phyloP scores from a whole-genome alignment of 2,329 filamentous ascomycete species.

The Pseudocercospora vitis region DNA sequence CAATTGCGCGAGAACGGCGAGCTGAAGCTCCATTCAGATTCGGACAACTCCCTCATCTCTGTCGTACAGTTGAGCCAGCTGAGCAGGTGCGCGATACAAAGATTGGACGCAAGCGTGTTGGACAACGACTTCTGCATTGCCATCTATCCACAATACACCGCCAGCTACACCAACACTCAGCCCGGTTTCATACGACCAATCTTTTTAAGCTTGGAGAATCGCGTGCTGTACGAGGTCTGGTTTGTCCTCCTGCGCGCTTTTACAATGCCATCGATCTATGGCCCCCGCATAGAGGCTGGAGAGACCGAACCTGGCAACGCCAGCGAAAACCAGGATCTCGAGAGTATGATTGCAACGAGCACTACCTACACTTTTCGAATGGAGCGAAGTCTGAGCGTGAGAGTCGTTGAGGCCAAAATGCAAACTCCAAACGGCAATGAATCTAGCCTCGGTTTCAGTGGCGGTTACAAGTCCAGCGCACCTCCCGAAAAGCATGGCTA shows the following conservation, averaged over 20 bases:
- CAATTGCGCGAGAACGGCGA: conserved; percentile 93
- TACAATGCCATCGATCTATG: conserved; percentile 87
- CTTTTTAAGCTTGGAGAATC: conserved; percentile 81
- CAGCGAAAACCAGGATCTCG: conserved; percentile 24
- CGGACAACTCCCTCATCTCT: conserved; percentile 75
- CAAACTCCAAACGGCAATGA: conserved; percentile 36
- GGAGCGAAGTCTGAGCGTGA: conserved; percentile 60
- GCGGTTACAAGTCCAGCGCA: conserved; percentile 24
- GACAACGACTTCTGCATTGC: conserved; percentile 93
- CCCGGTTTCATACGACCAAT: conserved; percentile 78
- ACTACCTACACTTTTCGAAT: conserved; percentile 65
- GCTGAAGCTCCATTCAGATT: conserved; percentile 85
- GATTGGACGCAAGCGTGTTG: conserved; percentile 83
- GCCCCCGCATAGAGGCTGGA: conserved; percentile 42
- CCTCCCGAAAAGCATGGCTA: conserved; percentile 60
- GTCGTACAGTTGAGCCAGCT: conserved; percentile 86
- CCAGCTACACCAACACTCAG: conserved; percentile 65
- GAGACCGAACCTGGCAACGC: conserved; percentile 25
- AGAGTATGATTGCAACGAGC: conserved; percentile 35
- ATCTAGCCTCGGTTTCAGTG: conserved; percentile 27
- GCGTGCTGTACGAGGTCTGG: conserved; percentile 96
- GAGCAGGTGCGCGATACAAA: conserved; percentile 85
- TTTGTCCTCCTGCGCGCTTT: conserved; percentile 89
- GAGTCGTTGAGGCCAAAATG: conserved; percentile 63
- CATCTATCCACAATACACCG: conserved; percentile 89